These are phyloP conservation scores for Aschersonia sp. DNA, from an alignment of 2,329 filamentous ascomycete genomes.

Conservation along the genomic window DNA sequence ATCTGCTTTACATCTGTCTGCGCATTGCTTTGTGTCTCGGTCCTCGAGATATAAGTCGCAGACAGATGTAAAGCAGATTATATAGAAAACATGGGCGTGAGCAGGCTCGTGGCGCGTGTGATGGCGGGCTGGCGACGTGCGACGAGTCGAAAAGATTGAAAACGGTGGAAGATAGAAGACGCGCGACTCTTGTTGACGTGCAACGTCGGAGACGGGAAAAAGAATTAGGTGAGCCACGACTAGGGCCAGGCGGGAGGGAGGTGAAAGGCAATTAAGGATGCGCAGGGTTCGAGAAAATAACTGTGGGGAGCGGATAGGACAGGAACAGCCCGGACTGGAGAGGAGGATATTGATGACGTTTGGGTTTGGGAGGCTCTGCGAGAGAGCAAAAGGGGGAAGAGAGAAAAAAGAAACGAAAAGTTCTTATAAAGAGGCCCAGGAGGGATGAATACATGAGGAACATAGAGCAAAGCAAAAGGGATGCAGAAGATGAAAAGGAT, in stretches of 20 bases:
- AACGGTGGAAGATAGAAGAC: constrained; percentile 4
- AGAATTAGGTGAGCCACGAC: constrained; percentile 9
- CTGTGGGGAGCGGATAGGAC: constrained; percentile 6
- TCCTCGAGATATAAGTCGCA: too few species aligned
- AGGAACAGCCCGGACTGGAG: constrained; percentile 2
- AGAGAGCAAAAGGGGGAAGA: neutral
- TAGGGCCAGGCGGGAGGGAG: constrained; percentile 5
- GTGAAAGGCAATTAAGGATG: constrained; percentile 5
- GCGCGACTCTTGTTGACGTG: constrained; percentile 9
- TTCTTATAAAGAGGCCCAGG: neutral
- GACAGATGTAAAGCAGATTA: neutral
- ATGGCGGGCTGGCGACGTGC: constrained; percentile 5
- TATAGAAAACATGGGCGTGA: constrained; percentile 1
- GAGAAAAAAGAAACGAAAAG: neutral
- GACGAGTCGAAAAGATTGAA: constrained; percentile 1
- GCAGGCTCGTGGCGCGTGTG: constrained; percentile 4
- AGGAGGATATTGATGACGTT: neutral
- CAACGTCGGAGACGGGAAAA: constrained; percentile 13
- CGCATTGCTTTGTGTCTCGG: constrained; percentile 5
- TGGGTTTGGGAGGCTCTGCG: neutral
- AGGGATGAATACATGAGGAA: too few species aligned
- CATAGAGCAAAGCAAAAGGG: too few species aligned
- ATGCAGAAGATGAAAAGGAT: too few species aligned
- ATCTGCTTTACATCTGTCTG: neutral
- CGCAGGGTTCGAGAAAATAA: constrained; percentile 6